Base-by-base conservation (phyloP, 1,284 basidiomycete species). In the Kalmanozyma brasiliensis region DNA sequence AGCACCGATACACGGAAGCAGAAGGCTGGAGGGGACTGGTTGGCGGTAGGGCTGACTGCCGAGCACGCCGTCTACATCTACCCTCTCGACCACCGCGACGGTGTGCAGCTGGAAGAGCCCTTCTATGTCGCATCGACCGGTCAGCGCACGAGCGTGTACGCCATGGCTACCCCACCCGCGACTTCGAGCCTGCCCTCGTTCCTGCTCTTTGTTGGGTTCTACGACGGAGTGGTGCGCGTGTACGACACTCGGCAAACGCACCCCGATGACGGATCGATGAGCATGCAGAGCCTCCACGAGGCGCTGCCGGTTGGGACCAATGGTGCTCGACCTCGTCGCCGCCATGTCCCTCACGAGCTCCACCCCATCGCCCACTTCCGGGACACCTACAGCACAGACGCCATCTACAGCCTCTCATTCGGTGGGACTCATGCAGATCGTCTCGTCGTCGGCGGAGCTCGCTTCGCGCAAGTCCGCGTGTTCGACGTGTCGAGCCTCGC, bases 191-290 rank as follows among this genome's bases (percentile, higher is more conserved):
- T 74, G 4, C 71, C 71, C 0, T 8, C 32, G 3, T 63, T 63
- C 30, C 34, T 71, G 26, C 60, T 74, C n/a, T 74, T 71, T 32
- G 68, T 52, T 2, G 72, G 72, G 3, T 71, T 57, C 26, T 74
- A 64, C 20, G 68, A 72, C 17, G 72, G 72, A 6, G 33, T 53
- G 1, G 63, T 74, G 6, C 32, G 72, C 9, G 60, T 74, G 14
- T 74, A 71, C 40, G 72, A 74, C 16, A 56, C 52, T n/a, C 59
- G 68, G 1, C 36, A 51, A 16, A 5, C 65, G 37, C 16, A n/a
- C 1, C 9, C 7, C 0, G 33, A 4, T 11, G 8, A 37, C 8
- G 33, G 34, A 4, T 26, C 14, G 38, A 17, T 17, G 22, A 22
- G 26, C 16, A 48, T 42, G 40, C n/a, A 52, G 14, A 30, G 23